A percentile compares a stretch with the other conserved stretches of the same genome.
These are phyloP conservation scores for Phoenix roebelenii DNA, from an alignment of 176 grass and related monocot genomes.

Conservation along the genomic window DNA sequence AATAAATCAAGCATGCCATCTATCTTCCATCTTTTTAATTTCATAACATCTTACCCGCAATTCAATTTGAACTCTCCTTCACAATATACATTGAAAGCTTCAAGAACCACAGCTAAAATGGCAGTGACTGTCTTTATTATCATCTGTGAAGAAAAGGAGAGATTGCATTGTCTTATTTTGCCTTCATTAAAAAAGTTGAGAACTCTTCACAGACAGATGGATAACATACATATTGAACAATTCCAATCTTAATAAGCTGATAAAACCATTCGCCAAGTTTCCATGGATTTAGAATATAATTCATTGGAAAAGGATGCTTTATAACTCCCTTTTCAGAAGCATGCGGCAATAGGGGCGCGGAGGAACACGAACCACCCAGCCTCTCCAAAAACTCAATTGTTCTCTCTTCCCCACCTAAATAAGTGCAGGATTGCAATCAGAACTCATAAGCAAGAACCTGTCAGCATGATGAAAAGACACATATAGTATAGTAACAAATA, in stretches of 20 bases:
- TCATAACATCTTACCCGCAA: constrained; percentile 58
- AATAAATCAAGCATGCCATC: neutral
- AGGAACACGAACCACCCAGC: constrained; percentile 38
- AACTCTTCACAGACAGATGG: too few species aligned
- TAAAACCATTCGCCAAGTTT: constrained; percentile 77
- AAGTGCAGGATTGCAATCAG: neutral
- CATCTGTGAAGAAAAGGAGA: constrained; percentile 38
- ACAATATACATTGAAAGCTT: constrained; percentile 75
- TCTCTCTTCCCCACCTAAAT: constrained; percentile 78
- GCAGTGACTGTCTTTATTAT: constrained; percentile 89
- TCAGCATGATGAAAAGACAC: neutral
- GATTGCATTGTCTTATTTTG: constrained; percentile 7
- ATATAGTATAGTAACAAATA: neutral
- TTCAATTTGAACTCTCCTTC: constrained; percentile 92
- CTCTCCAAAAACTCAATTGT: constrained; percentile 79
- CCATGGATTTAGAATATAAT: constrained; percentile 84
- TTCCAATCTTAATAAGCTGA: constrained; percentile 73
- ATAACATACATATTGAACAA: constrained; percentile 81
- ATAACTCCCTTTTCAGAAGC: constrained; percentile 55
- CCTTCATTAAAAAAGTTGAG: too few species aligned
- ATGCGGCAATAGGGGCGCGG: constrained; percentile 38
- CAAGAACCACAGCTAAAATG: constrained; percentile 78
- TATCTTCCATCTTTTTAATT: too few species aligned
- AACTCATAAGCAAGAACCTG: neutral
- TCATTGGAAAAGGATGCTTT: constrained; percentile 91